phyloP scores from a whole-genome alignment of 108 stramenopile genomes.

The Craspedostauros australis region DNA sequence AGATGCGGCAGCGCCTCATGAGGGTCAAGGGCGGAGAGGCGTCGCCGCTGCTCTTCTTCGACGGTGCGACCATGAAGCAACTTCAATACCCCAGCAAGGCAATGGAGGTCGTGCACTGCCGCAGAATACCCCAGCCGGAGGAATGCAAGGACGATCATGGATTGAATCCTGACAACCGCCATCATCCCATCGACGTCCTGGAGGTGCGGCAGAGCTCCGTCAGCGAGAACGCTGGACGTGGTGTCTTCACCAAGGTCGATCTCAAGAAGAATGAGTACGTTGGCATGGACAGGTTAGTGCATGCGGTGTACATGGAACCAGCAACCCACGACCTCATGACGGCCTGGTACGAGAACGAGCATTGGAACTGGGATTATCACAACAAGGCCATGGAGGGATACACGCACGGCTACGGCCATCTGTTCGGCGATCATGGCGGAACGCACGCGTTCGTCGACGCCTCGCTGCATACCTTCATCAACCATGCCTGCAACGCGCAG shows the following conservation, averaged over 20 bases:
- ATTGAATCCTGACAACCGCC: constrained; percentile 13
- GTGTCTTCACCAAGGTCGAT: constrained; percentile 18
- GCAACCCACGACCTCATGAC: not conserved
- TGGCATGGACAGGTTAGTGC: constrained; percentile 11
- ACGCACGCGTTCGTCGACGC: constrained; percentile 10
- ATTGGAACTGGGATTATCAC: no score
- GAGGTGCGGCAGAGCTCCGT: constrained; percentile 14
- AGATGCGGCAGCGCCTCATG: constrained; percentile 43
- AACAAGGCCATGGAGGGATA: no score
- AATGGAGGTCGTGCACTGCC: constrained; percentile 49
- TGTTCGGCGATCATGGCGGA: constrained; percentile 3
- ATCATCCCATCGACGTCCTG: constrained; percentile 11
- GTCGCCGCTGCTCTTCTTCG: constrained; percentile 52
- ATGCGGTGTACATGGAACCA: not conserved
- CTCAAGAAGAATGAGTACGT: constrained; percentile 16
- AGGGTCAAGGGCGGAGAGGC: constrained; percentile 28
- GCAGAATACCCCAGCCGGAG: not conserved
- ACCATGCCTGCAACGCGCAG: constrained; percentile 4
- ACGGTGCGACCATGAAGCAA: constrained; percentile 61
- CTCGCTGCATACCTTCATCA: constrained; percentile 13
- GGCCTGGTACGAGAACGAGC: not conserved
- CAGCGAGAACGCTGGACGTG: constrained; percentile 30
- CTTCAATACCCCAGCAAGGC: constrained; percentile 49
- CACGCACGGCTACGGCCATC: no score
- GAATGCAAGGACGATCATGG: constrained; percentile 6